Evolutionary conservation across 805 yeast species (phyloP), one percentile per base, ranked within the genome.

Genomic region (Limtongia smithiae): DNA sequence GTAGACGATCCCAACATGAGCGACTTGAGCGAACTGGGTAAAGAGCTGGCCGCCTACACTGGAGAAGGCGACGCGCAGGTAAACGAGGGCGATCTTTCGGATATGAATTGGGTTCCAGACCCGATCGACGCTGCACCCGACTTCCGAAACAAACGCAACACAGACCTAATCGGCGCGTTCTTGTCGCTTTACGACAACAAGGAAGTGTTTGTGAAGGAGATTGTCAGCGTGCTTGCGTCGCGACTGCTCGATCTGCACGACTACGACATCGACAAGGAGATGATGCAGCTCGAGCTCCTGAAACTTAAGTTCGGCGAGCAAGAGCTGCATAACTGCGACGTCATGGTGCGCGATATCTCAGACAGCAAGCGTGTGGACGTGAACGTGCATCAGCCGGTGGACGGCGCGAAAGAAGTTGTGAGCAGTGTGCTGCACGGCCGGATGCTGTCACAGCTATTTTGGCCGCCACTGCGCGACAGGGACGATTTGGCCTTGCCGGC

Each of bases 41-140:
- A 51, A 7, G 54, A 57, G 22, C 42, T 60, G 8, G 34, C 37
- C 24, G 24, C 41, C 17, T 39, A 41, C 3, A 24, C 45, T 17
- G 51, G 46, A 18, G 28, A 37, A 9, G 44, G 37, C 30, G 51
- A 37, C 3, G 54, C 61, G 1, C 48, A 49, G 12, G 48, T 53
- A 5, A 41, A 28, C 17, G 51, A 46, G 12, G 57, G 50, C 4
- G 79, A 77, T 37, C 79, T 74, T 34, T 57, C 70, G 9, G 81
- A 77, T 55, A 60, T 80, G 2, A 70, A 76, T 40, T 87, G 96
- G 96, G 65, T 65, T 7, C 96, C 96, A 0, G 95, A 86, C 58
- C 96, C 96, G 0, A 75, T 85, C 14, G 96, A 88, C 68, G 94
- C 96, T 0, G 75, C 89, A n/a, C 86, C 90, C 0, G 95, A 87